A percentile compares a stretch with the other conserved stretches of the same genome.
Evolutionary conservation across 2,329 filamentous ascomycete genomes (phyloP).

Genomic region (Pezicula carpinea): DNA sequence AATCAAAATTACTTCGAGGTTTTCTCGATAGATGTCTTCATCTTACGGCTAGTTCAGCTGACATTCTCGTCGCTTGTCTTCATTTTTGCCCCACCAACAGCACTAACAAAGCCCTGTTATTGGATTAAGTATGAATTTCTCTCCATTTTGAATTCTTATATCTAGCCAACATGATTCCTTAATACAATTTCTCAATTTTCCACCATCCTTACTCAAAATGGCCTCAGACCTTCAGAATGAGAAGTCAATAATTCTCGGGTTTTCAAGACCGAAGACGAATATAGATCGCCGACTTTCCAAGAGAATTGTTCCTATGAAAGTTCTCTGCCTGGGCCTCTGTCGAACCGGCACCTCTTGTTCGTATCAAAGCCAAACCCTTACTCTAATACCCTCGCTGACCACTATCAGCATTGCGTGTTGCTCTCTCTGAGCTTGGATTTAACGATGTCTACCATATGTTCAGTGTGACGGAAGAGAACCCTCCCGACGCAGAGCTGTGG

Average conservation of each 20-base stretch:
- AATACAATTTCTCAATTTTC: neutral
- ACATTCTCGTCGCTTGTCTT: neutral
- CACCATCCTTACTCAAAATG: neutral
- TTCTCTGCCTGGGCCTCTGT: constrained; percentile 30
- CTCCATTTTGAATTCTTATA: neutral
- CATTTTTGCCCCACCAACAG: neutral
- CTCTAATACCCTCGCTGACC: neutral
- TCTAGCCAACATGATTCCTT: neutral
- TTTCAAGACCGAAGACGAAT: neutral
- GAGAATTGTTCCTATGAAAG: constrained; percentile 22
- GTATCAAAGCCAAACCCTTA: neutral
- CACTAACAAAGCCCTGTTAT: neutral
- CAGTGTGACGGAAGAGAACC: constrained; percentile 29
- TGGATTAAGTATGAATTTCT: neutral
- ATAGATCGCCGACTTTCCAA: constrained; percentile 5
- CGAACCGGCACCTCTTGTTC: constrained; percentile 26
- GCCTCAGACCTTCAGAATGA: neutral
- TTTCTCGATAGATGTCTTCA: neutral
- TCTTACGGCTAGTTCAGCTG: neutral
- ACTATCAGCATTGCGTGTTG: constrained; percentile 1
- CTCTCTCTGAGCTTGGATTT: constrained; percentile 7
- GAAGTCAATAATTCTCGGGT: neutral
- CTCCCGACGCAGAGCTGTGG: constrained; percentile 29
- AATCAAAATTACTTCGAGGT: neutral
- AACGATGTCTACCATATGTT: constrained; percentile 17